Evolutionary conservation across 352 stramenopile species (phyloP), one percentile per base, ranked within the genome.

Genomic region (Phytophthora nicotianae): DNA sequence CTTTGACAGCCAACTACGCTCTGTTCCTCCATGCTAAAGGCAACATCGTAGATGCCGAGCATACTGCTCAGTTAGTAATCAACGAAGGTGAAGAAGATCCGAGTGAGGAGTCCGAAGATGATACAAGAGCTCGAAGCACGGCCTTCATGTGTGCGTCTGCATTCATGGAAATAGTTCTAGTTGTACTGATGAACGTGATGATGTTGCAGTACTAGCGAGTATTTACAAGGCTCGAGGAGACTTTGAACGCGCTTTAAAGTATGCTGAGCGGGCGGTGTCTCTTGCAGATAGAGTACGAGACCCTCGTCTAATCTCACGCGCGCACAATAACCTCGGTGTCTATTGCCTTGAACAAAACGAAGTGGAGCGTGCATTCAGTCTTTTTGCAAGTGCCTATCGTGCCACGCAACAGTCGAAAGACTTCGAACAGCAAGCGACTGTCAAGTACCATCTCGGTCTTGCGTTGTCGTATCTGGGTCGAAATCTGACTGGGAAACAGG

Each of bases 371-470:
- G 76, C 72, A 3, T 62, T 85, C 24, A 26, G 37, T 14, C 57
- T 77, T 16, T 83, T 84, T 20, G 43, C 76, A 16, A 59, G 59
- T 0, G 74, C 76, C 2, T 82, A 77, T 53, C 72, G 68, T 33
- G 63, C 60, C 19, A 58, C 68, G 2, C 45, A 72, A 7, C 48
- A 58, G 9, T 61, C 37, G 2, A 62, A 65, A 9, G 73, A 84
- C 48, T 61, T 72, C 1, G 41, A 72, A 9, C 63, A 81, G 7
- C 76, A 77, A 55, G 65, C 65, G 17, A 71, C 62, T 4, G 46
- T 78, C 0, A 79, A 71, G 58, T 85, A 82, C 23, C 76, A 86
- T 55, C 50, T 88, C n/a, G 74, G 74, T 0, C 45, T 80, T 27
- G 56, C 56, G 1, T 42, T 83, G 14, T 61, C 71, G 4, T 68